phyloP scores from a whole-genome alignment of 2,329 filamentous ascomycete species.

The Simplicillium aogashimaense region DNA sequence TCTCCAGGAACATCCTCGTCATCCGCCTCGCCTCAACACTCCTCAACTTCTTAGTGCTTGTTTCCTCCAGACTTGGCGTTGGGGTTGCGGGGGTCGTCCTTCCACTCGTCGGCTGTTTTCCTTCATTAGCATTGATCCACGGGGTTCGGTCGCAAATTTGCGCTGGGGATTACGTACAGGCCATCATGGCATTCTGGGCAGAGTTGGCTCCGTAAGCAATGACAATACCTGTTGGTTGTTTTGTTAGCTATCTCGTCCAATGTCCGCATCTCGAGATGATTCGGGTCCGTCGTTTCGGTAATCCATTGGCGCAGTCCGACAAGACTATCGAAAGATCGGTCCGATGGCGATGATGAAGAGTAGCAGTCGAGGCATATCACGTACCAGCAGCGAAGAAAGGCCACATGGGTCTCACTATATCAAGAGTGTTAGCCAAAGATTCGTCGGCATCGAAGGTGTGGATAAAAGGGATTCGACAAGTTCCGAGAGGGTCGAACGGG shows the following conservation, averaged over 20 bases:
- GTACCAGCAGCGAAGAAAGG: conserved; percentile 94
- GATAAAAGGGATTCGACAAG: neutral
- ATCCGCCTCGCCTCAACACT: neutral
- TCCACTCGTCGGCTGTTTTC: conserved; percentile 74
- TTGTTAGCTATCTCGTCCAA: conserved; percentile 6
- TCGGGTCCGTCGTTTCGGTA: neutral
- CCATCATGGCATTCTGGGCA: conserved; percentile 64
- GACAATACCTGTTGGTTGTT: conserved; percentile 54
- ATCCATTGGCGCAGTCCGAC: too few species aligned
- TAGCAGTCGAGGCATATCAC: conserved; percentile 24
- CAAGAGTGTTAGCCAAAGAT: conserved; percentile 9
- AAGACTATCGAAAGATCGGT: neutral
- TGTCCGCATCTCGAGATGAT: neutral
- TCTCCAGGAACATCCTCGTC: neutral
- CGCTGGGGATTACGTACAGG: conserved; percentile 44
- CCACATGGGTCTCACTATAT: conserved; percentile 74
- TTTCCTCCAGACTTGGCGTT: conserved; percentile 34
- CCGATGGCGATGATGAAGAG: conserved; percentile 5
- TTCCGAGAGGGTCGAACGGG: neutral
- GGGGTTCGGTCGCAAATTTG: neutral
- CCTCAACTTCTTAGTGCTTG: conserved; percentile 28
- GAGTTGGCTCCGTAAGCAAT: conserved; percentile 90
- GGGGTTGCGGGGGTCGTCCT: conserved; percentile 92
- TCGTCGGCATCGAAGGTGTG: conserved; percentile 14
- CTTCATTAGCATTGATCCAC: conserved; percentile 13